These are phyloP conservation scores for Leccinum incarnatum DNA, from an alignment of 768 basidiomycete species.

Conservation along the genomic window DNA sequence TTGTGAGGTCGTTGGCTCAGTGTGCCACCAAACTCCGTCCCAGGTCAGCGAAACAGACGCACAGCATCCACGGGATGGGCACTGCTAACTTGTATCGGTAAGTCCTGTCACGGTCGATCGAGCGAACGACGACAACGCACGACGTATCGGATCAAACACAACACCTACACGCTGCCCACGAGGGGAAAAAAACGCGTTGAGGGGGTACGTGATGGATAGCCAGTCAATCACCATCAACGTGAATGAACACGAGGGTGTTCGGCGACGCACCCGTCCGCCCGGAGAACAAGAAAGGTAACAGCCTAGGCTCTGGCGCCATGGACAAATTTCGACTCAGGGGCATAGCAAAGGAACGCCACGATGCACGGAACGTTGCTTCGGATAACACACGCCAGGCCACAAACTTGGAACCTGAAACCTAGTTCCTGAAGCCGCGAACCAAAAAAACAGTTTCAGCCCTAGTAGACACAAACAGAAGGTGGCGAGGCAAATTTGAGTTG, in stretches of 20 bases:
- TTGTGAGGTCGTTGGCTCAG: not conserved
- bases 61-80: not conserved
- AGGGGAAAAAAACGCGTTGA: not conserved
- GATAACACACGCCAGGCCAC: not conserved
- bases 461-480: not conserved
- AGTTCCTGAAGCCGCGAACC: not conserved
- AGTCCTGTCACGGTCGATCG: not conserved
- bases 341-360: conserved; percentile 8
- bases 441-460: not conserved
- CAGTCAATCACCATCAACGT: not conserved
- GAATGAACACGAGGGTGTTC: not conserved
- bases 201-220: not conserved
- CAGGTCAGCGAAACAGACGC: not conserved
- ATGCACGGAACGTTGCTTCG: conserved; percentile 1
- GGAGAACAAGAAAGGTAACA: not conserved
- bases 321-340: not conserved
- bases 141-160: not conserved
- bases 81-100: not conserved
- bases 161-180: not conserved
- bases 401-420: not conserved
- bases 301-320: not conserved
- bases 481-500: not conserved
- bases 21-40: not conserved
- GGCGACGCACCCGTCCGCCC: not conserved
- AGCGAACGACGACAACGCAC: not conserved